Conservation (phyloP, 176 grass and related monocot species). For the Cenchrus purpureus region DNA sequence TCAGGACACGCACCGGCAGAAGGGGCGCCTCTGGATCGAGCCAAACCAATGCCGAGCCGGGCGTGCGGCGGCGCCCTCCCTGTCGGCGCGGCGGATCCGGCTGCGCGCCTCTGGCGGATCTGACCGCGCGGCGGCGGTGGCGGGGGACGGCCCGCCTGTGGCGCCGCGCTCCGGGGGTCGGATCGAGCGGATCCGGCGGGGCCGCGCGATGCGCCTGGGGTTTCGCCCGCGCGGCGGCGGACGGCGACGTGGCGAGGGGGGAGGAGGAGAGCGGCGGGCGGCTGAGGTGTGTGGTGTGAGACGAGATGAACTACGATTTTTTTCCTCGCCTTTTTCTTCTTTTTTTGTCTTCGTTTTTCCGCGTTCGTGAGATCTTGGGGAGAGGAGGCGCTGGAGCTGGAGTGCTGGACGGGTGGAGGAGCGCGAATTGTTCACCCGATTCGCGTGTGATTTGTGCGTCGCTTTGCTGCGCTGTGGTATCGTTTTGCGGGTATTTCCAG, state of each 20-base stretch:
- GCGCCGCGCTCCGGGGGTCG: conserved; percentile 1
- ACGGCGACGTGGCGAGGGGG: conserved; percentile 11
- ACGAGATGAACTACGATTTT: conserved; percentile 28
- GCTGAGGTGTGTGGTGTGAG: conserved; percentile 44
- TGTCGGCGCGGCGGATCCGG: conserved; percentile 41
- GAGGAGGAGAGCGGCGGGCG: conserved; percentile 28
- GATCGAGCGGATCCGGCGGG: conserved; percentile 47
- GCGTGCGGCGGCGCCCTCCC: not conserved
- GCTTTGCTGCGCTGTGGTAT: not conserved
- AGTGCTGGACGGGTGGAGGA: conserved; percentile 57
- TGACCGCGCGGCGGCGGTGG: conserved; percentile 17
- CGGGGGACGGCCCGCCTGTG: not conserved
- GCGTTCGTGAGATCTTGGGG: conserved; percentile 47
- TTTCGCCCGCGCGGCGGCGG: conserved; percentile 1
- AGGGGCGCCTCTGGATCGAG: conserved; percentile 44
- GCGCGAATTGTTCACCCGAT: conserved; percentile 65
- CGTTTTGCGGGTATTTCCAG: not conserved
- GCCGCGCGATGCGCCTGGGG: conserved; percentile 23
- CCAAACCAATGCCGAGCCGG: conserved; percentile 50
- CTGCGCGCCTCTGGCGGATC: conserved; percentile 43
- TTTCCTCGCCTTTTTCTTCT: not conserved
- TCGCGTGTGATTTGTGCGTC: conserved; percentile 24
- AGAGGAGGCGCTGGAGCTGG: not conserved
- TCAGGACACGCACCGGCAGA: conserved; percentile 47
- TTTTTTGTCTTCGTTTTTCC: conserved; percentile 40